phyloP scores from a whole-genome alignment of 306 rosid genomes.

The Prinsepia uniflora region DNA sequence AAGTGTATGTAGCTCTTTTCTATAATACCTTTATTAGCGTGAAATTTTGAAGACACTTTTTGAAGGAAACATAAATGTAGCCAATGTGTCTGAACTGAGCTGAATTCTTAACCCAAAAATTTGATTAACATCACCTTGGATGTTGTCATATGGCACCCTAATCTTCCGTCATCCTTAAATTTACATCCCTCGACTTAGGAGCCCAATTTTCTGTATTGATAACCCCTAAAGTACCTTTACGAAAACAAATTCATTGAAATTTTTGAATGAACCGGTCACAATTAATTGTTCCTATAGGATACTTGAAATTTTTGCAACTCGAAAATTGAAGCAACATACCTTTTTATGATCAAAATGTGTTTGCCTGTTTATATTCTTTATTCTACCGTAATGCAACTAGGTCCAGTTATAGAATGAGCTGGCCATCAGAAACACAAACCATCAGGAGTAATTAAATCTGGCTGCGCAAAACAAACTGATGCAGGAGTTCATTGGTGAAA shows the following conservation, averaged over 20 bases:
- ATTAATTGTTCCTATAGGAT: too few species aligned
- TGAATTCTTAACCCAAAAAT: neutral
- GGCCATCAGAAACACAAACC: neutral
- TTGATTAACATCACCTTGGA: neutral
- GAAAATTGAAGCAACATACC: too few species aligned
- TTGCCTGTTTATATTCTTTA: too few species aligned
- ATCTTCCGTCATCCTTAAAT: neutral
- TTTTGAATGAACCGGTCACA: too few species aligned
- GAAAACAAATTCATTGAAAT: neutral
- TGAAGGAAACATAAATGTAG: neutral
- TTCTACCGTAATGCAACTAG: too few species aligned
- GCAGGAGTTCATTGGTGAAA: neutral
- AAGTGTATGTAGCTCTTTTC: neutral
- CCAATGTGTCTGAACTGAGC: neutral
- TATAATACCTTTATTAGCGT: neutral
- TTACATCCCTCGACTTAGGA: neutral
- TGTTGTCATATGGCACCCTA: neutral
- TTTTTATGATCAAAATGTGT: too few species aligned
- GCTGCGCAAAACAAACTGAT: neutral
- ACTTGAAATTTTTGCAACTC: too few species aligned
- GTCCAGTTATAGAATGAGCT: too few species aligned
- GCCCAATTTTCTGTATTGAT: neutral
- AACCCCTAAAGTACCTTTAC: neutral
- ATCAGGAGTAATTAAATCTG: neutral
- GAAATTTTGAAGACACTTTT: neutral